Percentiles rank a stretch among this genome's conserved stretches.
Evolutionary conservation across 2,329 filamentous ascomycete species (phyloP).

Genomic region (Aureobasidium sp.): DNA sequence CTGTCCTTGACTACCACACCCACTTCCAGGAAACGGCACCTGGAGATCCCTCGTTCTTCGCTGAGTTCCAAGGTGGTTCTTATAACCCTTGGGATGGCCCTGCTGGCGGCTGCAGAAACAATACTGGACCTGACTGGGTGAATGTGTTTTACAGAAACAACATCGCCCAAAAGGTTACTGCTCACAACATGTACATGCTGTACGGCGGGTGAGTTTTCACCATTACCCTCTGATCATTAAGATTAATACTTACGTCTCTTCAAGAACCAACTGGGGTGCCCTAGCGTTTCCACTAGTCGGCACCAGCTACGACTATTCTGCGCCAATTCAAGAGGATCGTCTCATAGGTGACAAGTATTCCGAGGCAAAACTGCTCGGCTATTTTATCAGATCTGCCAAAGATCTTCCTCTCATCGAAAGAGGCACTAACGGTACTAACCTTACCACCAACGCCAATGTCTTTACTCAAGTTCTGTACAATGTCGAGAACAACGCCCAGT

Average conservation of each 20-base stretch:
- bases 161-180: slow-evolving; percentile 54
- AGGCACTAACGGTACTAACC: slow-evolving; percentile 39
- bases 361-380: slow-evolving; percentile 55
- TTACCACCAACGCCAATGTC: slow-evolving; percentile 43
- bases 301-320: slow-evolving; percentile 50
- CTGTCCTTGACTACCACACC: slow-evolving; percentile 41
- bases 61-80: slow-evolving; percentile 54
- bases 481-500: slow-evolving; percentile 50
- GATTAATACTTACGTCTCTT: slow-evolving; percentile 48
- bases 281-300: slow-evolving; percentile 50
- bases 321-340: slow-evolving; percentile 55
- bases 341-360: slow-evolving; percentile 54
- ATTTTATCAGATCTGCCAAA: slow-evolving; percentile 53
- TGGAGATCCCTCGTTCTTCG: slow-evolving; percentile 50
- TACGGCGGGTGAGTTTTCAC: not conserved
- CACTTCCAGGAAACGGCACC: slow-evolving; percentile 32
- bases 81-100: slow-evolving; percentile 51
- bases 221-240: no score
- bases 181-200: slow-evolving; percentile 49
- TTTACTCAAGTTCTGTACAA: slow-evolving; percentile 52
- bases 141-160: slow-evolving; percentile 60
- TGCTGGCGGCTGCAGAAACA: slow-evolving; percentile 46
- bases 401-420: slow-evolving; percentile 52
- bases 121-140: slow-evolving; percentile 52
- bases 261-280: slow-evolving; percentile 58